Base-by-base conservation (phyloP, 306 rosid species). In the Prinsepia uniflora region DNA sequence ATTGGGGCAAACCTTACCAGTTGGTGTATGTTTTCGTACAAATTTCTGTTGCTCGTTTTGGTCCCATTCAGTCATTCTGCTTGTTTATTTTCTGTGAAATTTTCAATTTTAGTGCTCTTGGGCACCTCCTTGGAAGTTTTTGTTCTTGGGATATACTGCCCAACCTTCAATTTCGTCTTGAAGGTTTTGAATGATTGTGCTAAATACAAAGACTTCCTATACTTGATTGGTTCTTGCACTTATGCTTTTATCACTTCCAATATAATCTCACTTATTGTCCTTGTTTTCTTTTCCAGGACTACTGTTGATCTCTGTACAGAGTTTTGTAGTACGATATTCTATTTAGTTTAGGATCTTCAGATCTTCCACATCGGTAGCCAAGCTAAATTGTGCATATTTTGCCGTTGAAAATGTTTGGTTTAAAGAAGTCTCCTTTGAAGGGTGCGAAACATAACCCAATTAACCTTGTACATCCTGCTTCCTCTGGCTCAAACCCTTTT, bases 341-440 rank as follows among this genome's bases (percentile, higher is more conserved):
- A 50, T 59, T 63, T 46, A 41, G 0, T 61, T 48, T 7, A 34
- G 57, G 63, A 56, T 65, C 74, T 71, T 45, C 78, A 24, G 24
- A 72, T 43, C 75, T 78, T 46, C 24, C 50, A 22, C 64, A 13
- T 58, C 30, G 57, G 48, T 55, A 7, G 53, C 42, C 43, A 47
- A 66, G 64, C 55, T 65, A 56, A 20, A 45, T 67, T 74, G 50
- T 78, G 73, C 76, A 18, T 63, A 46, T 55, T 60, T 48, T 13
- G 68, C 43, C 54, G 44, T 17, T 46, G 44, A 80, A 67, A 63
- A 94, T 94, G 99, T 89, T 82, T 75, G 90, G 88, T 66, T 80
- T 78, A 76, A 91, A 80, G 96, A 89, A 77, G 69, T 86, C 91
- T 57, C 97, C 93, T 54, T 45, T 87, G 34, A 89, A 79, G 84